Base-by-base conservation (phyloP, 2,329 filamentous ascomycete genomes). In the Fusarium mexicanum region DNA sequence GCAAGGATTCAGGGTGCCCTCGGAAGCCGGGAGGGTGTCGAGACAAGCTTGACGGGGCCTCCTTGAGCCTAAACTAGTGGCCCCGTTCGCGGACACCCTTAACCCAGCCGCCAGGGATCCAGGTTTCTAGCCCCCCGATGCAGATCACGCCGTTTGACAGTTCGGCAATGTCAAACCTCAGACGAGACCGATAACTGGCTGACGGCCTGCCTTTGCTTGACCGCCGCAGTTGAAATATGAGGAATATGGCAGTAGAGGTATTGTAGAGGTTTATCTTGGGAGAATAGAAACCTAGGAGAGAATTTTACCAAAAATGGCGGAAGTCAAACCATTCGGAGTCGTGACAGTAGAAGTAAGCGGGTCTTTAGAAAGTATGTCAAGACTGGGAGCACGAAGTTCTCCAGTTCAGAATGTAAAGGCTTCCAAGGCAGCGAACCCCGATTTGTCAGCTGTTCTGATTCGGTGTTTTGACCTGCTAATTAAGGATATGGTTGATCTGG, bases 121-220 rank as follows among this genome's bases (percentile, higher is more conserved):
- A 69, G 77, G 67, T 74, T 76, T 61, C 59, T 72, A 77, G 73
- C 73, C 73, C 73, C 76, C 76, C 76, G 69, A 79, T 78, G 77
- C 64, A 79, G 77, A 79, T 79, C 77, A 79, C 74, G 66, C 76
- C 75, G 77, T 78, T 74, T 78, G 77, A 76, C 75, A 77, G 70
- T 77, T 78, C 75, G 75, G 75, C 73, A 76, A 71, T 77, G 75
- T 48, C 63, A 67, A 59, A 54, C 48, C 61, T 66, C 61, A 69
- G 61, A 67, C 60, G 61, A 63, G 74, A 67, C 64, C 38, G 38
- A 46, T 51, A 14, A 54, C 38, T 71, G 62, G 59, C 51, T 64
- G 53, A 53, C 14, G 60, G 66, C 70, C 62, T 71, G 55, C 54
- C 58, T 26, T 35, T 46, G 31, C 24, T 41, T 59, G 41, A 26